Conservation (phyloP, 2,329 filamentous ascomycete genomes). For the Verticillium nubilum region DNA sequence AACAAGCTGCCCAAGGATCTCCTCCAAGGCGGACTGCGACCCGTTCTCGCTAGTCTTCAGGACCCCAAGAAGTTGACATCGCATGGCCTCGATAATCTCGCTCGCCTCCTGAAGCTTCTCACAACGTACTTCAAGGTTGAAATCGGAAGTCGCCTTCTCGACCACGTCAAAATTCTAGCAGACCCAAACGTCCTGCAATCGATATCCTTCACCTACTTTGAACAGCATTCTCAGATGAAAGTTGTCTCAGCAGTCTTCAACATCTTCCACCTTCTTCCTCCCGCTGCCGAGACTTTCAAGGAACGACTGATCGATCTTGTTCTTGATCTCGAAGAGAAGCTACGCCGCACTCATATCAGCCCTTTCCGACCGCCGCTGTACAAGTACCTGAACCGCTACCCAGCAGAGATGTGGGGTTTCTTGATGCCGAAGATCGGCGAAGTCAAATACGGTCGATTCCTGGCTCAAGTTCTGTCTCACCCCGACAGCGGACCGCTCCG, state of each 20-base stretch:
- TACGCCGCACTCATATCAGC: constrained; percentile 83
- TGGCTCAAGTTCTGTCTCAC: constrained; percentile 79
- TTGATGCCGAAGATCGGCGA: constrained; percentile 78
- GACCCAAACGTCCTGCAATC: constrained; percentile 76
- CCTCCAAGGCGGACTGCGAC: constrained; percentile 85
- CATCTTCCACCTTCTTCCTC: constrained; percentile 92
- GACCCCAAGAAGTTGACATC: constrained; percentile 87
- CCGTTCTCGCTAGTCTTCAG: constrained; percentile 93
- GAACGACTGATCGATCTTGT: constrained; percentile 84
- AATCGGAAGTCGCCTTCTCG: constrained; percentile 86
- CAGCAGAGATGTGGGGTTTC: constrained; percentile 78
- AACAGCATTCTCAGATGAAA: constrained; percentile 89
- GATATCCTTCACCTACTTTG: constrained; percentile 89
- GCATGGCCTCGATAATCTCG: constrained; percentile 85
- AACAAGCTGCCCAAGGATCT: constrained; percentile 93
- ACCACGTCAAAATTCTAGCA: constrained; percentile 88
- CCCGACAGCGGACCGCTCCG: constrained; percentile 69
- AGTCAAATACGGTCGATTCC: constrained; percentile 81
- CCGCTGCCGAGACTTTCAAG: constrained; percentile 86
- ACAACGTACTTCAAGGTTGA: constrained; percentile 99
- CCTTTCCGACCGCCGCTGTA: constrained; percentile 88
- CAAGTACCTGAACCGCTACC: constrained; percentile 89
- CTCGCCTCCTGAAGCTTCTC: constrained; percentile 79
- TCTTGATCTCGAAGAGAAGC: constrained; percentile 78
- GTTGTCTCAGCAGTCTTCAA: constrained; percentile 93